Percentiles rank a stretch among this genome's conserved stretches.
Conservation (phyloP, 139 green algal genomes). For the Deuterostichococcus epilithicus region DNA sequence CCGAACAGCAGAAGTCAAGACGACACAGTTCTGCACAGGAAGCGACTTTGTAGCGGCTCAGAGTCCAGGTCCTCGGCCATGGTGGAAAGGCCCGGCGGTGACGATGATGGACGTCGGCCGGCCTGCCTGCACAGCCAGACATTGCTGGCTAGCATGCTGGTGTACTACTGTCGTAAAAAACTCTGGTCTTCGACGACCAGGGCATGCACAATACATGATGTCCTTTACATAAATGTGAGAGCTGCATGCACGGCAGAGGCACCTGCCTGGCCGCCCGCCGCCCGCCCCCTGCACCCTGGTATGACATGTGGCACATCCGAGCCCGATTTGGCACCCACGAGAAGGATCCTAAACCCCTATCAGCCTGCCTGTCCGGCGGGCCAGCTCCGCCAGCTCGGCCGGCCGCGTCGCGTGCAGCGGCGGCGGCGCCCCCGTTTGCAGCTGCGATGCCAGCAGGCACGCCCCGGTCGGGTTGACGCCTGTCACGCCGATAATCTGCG, state of each 20-base stretch:
- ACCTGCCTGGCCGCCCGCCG: too few species aligned
- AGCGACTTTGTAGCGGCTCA: too few species aligned
- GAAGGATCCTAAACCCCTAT: not conserved
- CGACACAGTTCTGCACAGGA: too few species aligned
- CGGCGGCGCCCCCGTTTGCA: conserved; percentile 51
- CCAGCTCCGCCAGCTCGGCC: not conserved
- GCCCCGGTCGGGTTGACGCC: conserved; percentile 75
- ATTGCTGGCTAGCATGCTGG: too few species aligned
- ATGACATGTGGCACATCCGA: not conserved
- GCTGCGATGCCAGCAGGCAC: conserved; percentile 57
- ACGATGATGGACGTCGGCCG: not conserved
- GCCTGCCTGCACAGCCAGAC: too few species aligned
- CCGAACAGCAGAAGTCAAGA: too few species aligned
- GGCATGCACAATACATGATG: not conserved
- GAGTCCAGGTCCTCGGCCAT: too few species aligned
- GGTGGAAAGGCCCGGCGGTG: too few species aligned
- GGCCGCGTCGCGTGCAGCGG: conserved; percentile 5
- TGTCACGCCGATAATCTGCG: conserved; percentile 55
- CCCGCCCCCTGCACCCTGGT: not conserved
- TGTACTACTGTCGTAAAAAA: not conserved
- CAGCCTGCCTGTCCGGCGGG: conserved; percentile 5
- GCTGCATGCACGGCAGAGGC: not conserved
- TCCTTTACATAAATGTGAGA: not conserved
- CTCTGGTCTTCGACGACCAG: not conserved
- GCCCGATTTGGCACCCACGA: not conserved